Conservation (phyloP, 2,329 filamentous ascomycete genomes). For the Fusarium kyushuense region DNA sequence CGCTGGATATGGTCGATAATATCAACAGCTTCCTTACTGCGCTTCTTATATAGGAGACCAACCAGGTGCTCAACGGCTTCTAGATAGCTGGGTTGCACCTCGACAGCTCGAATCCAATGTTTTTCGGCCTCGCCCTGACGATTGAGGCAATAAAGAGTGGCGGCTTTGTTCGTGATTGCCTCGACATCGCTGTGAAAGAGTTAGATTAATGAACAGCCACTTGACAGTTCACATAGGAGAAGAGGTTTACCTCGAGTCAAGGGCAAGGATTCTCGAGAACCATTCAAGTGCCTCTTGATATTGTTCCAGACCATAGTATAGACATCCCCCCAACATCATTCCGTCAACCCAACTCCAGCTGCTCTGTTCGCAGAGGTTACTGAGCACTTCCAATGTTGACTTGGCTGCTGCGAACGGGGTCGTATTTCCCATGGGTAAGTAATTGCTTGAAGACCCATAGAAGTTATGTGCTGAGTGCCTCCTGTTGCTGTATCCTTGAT, state of each 20-base stretch:
- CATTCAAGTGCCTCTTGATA: slow-evolving; percentile 82
- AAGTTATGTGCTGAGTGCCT: slow-evolving; percentile 21
- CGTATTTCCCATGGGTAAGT: slow-evolving; percentile 29
- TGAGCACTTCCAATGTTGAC: slow-evolving; percentile 77
- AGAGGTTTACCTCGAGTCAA: slow-evolving; percentile 66
- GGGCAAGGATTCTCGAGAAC: slow-evolving; percentile 73
- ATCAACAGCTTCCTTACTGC: slow-evolving; percentile 85
- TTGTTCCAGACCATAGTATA: slow-evolving; percentile 89
- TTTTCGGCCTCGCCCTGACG: slow-evolving; percentile 85
- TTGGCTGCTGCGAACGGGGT: slow-evolving; percentile 68
- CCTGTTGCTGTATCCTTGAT: slow-evolving; percentile 30
- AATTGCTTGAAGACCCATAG: slow-evolving; percentile 29
- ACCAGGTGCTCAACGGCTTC: slow-evolving; percentile 96
- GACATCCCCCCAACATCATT: slow-evolving; percentile 88
- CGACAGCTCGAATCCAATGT: slow-evolving; percentile 88
- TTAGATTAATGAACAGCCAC: slow-evolving; percentile 49
- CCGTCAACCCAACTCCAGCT: slow-evolving; percentile 93
- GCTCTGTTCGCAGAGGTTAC: slow-evolving; percentile 80
- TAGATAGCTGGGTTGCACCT: slow-evolving; percentile 85
- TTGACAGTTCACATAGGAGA: slow-evolving; percentile 49
- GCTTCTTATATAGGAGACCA: slow-evolving; percentile 85
- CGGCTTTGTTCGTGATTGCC: slow-evolving; percentile 92
- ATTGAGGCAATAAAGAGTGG: slow-evolving; percentile 85
- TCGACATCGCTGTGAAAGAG: slow-evolving; percentile 78
- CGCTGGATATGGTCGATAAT: slow-evolving; percentile 89